Conservation (phyloP, 73 alveolate species). For the Tetrahymena borealis region DNA sequence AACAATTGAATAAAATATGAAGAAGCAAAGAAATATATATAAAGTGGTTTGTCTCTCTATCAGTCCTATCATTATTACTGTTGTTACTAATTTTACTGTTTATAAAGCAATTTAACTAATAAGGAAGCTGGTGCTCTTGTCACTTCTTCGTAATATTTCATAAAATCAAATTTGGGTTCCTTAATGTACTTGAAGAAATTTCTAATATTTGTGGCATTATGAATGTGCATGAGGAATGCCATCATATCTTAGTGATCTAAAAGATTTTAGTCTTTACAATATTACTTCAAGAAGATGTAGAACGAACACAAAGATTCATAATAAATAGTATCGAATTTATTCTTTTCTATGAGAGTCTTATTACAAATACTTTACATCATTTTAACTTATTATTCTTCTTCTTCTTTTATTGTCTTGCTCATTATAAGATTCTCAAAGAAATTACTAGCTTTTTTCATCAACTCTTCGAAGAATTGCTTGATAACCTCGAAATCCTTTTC, state of each 20-base stretch:
- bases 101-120: neutral
- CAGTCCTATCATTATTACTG: too few relatives aligned
- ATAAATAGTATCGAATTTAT: neutral
- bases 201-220: neutral
- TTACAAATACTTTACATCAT: neutral
- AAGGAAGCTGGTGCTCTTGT: neutral
- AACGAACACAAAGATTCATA: neutral
- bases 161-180: neutral
- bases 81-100: neutral
- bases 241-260: neutral
- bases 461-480: neutral
- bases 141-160: neutral
- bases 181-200: neutral
- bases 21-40: too few relatives aligned
- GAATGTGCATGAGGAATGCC: neutral
- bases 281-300: neutral
- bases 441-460: neutral
- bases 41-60: too few relatives aligned
- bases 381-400: neutral
- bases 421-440: neutral
- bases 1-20: too few relatives aligned
- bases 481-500: neutral
- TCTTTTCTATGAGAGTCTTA: neutral
- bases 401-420: neutral
- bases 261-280: neutral